Evolutionary conservation across 2,329 filamentous ascomycete genomes (phyloP), one percentile per base, ranked within the genome.

Genomic region (Aspergillus terreus): DNA sequence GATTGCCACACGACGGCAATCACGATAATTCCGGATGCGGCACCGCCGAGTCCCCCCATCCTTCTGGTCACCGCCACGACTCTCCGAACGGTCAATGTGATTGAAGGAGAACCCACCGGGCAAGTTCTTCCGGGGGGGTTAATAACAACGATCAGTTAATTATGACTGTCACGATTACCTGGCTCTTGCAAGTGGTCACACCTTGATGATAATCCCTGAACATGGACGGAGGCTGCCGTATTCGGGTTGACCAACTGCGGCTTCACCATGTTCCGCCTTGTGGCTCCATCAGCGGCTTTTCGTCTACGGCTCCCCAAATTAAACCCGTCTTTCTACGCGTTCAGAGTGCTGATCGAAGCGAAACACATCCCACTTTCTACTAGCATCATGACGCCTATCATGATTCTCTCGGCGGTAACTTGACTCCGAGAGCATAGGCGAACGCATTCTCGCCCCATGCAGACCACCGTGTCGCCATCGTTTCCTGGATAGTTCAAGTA

Each of bases 21-120:
- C n/a, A 35, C 17, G 17, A 42, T n/a, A 17, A 21, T 47, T 35
- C 46, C 25, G 46, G 46, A 27, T 46, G 46, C 33, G 46, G 45
- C 21, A 41, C 21, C 32, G 35, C 45, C 45, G 35, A 47, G 45
- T 19, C 19, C 21, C 21, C 23, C 46, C 35, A 15, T 27, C 46
- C 17, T 40, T 32, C 14, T 47, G 21, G 46, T 47, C 46, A 47
- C 46, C 35, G 35, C 46, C 46, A 47, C 46, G 17, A 36, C 33
- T 4, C 27, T 30, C 27, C 27, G 27, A 11, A 30, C 27, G 6
- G 27, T 30, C 27, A 27, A 6, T 27, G 27, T 30, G 27, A 30
- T 30, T 30, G 27, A 30, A 30, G 2, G 27, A 11, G 10, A 30
- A 30, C 10, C 27, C 27, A 30, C 27, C 27, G 27, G 27, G 27